Evolutionary conservation across 148 eudicot species (phyloP).

Genomic region (Rhododendron williamsianum): DNA sequence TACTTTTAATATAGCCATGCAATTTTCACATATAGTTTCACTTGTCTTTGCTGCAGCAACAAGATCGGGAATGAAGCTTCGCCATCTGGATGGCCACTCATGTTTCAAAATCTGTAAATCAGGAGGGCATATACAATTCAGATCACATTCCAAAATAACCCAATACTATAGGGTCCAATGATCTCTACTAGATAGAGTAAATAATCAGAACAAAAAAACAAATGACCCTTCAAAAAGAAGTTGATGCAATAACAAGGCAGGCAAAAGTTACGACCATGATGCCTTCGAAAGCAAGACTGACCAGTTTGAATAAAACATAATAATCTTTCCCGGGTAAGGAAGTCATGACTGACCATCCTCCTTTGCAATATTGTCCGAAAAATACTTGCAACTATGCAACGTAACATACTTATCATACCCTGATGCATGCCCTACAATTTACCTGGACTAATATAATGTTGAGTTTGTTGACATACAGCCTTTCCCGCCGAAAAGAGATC

Average conservation of each 20-base stretch:
- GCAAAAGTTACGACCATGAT: background rate
- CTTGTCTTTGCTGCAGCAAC: slow-evolving; percentile 92
- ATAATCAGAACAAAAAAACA: background rate
- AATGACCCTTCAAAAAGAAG: background rate
- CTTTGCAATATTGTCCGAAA: background rate
- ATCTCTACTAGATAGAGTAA: background rate
- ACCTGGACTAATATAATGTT: slow-evolving; percentile 95
- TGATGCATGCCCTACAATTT: slow-evolving; percentile 1
- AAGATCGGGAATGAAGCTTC: slow-evolving; percentile 90
- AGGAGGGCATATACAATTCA: background rate
- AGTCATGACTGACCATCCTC: background rate
- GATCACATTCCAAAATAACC: background rate
- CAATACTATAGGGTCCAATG: background rate
- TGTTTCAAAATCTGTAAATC: slow-evolving; percentile 82
- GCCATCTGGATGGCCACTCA: slow-evolving; percentile 97
- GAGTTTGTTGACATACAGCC: slow-evolving; percentile 87
- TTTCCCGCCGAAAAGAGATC: slow-evolving; percentile 78
- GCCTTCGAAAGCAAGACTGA: background rate
- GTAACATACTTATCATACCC: background rate
- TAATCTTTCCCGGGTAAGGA: background rate
- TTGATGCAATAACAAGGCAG: background rate
- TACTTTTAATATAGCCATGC: slow-evolving; percentile 97
- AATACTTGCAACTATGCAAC: background rate
- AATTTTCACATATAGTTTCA: slow-evolving; percentile 97
- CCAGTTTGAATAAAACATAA: background rate